Conservation (phyloP, 2,329 filamentous ascomycete species). For the Alternaria burnsii region DNA sequence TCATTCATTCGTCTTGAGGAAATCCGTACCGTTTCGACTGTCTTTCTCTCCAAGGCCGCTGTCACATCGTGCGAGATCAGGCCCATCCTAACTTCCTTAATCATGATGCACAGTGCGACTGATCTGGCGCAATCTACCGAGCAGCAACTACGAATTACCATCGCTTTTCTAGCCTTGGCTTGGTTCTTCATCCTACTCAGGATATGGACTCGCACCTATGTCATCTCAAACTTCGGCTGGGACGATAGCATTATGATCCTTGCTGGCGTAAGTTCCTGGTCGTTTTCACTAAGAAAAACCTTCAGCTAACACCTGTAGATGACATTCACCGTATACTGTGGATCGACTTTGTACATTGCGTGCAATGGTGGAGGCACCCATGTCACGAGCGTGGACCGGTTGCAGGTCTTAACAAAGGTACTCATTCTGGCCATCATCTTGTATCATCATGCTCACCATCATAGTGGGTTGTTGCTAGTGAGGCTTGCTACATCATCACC, state of each 20-base stretch:
- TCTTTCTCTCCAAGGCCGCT: not conserved
- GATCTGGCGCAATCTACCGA: constrained; percentile 31
- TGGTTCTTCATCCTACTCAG: constrained; percentile 52
- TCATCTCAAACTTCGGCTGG: constrained; percentile 55
- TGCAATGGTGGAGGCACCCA: constrained; percentile 46
- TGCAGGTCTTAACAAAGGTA: constrained; percentile 43
- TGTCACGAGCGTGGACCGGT: constrained; percentile 30
- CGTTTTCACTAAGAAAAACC: not conserved
- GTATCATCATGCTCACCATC: not conserved
- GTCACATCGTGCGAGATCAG: not conserved
- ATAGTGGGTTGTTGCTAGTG: constrained; percentile 49
- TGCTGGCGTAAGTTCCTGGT: constrained; percentile 43
- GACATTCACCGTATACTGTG: constrained; percentile 46
- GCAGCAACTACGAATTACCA: constrained; percentile 36
- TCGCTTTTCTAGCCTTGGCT: constrained; percentile 48
- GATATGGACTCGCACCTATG: constrained; percentile 51
- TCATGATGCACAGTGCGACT: constrained; percentile 21
- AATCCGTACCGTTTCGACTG: not conserved
- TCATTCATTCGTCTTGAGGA: not conserved
- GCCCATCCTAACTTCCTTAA: not conserved
- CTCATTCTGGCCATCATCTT: not conserved
- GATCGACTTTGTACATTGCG: constrained; percentile 37
- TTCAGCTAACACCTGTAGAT: constrained; percentile 32
- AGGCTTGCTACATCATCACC: constrained; percentile 52
- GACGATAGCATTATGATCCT: constrained; percentile 55